These are phyloP conservation scores for Cryphonectria radicalis DNA, from an alignment of 2,329 filamentous ascomycete genomes.

Conservation along the genomic window DNA sequence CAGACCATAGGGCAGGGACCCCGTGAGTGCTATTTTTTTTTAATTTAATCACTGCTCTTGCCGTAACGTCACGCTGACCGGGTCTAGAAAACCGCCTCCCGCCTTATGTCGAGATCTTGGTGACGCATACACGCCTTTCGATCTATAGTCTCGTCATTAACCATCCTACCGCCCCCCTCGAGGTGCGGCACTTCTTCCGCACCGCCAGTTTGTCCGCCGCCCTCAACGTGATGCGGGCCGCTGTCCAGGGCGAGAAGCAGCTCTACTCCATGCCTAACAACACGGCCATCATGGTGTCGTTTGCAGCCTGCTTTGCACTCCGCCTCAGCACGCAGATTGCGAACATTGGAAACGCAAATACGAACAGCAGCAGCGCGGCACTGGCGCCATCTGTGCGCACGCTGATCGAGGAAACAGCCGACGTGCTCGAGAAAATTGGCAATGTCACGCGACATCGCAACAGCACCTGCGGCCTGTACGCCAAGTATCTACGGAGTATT, in stretches of 20 bases:
- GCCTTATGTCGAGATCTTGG: conserved; percentile 75
- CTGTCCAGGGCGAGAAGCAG: conserved; percentile 71
- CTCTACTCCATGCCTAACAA: conserved; percentile 80
- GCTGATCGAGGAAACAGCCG: conserved; percentile 70
- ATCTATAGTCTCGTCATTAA: conserved; percentile 77
- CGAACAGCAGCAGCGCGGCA: conserved; percentile 15
- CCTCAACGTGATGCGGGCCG: conserved; percentile 74
- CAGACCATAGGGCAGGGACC: conserved; percentile 58
- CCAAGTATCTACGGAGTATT: conserved; percentile 50
- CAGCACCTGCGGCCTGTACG: conserved; percentile 62
- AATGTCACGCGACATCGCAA: conserved; percentile 68
- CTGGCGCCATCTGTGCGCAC: conserved; percentile 66
- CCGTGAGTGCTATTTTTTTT: conserved; percentile 41
- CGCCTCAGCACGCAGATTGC: conserved; percentile 64
- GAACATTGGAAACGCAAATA: conserved; percentile 51
- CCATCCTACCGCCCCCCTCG: conserved; percentile 70
- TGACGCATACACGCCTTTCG: conserved; percentile 74
- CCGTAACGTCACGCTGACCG: not conserved
- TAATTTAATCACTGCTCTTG: not conserved
- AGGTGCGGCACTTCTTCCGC: conserved; percentile 74
- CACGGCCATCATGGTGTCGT: conserved; percentile 78
- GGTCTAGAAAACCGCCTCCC: conserved; percentile 59
- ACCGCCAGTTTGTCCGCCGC: conserved; percentile 73
- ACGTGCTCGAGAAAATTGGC: conserved; percentile 71
- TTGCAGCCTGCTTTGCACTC: conserved; percentile 72